Evolutionary conservation across 768 basidiomycete genomes (phyloP), one percentile per base, ranked within the genome.

Genomic region (Pleurotus tuber-regium): DNA sequence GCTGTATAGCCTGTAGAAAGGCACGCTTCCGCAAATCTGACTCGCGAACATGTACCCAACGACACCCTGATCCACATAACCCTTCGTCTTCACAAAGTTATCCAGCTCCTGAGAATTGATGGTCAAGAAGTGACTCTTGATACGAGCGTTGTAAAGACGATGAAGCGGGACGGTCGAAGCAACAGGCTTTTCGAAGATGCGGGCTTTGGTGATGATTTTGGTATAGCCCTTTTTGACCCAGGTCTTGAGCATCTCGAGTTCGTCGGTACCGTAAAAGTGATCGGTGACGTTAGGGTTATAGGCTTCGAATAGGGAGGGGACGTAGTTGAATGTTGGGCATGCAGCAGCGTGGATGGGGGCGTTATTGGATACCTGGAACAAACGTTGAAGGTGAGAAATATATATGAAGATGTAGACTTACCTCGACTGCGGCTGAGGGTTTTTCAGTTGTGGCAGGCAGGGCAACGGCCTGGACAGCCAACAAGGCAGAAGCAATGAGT

Each of bases 41-140:
- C 24, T 40, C 30, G 56, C 21, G 24, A 43, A 55, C 23, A 52
- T 39, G 42, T 57, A 55, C 19, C 53, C 56, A 6, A 50, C 50
- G 16, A 52, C 35, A n/a, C 35, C 56, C 24, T 30, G 21, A 28
- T 26, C 25, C 12, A 9, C 30, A 33, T 54, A 57, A 18, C 53
- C 53, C 28, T 43, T 28, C 2, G 8, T 36, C 31, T 43, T 41
- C 14, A 51, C 33, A n/a, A n/a, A n/a, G 10, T 26, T 30, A 12
- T 43, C 14, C 33, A 48, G 47, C 50, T 57, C 56, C 26, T 5
- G 16, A 16, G n/a, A 48, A 28, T 53, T 46, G 23, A 44, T 56
- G 46, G 57, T 58, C 33, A 53, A 58, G 29, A 53, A 56, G 47
- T 56, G 51, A 43, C 48, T 38, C 11, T 39, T 25, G 19, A n/a